Evolutionary conservation across 352 stramenopile species (phyloP).

Genomic region (Blastocystis hominis): DNA sequence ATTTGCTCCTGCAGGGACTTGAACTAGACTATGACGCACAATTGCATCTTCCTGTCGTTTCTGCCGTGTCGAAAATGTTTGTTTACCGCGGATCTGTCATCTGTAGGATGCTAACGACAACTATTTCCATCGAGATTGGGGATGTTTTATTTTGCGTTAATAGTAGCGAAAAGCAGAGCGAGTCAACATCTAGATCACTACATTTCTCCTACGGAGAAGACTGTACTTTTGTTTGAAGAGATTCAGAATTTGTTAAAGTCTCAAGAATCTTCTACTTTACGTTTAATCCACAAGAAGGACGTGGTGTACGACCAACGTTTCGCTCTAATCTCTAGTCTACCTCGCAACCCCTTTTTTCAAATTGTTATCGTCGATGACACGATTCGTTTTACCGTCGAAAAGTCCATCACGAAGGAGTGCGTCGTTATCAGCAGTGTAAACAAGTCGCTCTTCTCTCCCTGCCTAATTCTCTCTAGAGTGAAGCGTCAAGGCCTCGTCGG

Average conservation of each 20-base stretch:
- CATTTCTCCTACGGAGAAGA: conserved; percentile 1
- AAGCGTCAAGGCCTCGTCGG: background rate
- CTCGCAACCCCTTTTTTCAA: background rate
- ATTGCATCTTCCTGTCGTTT: conserved; percentile 2
- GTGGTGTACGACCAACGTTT: background rate
- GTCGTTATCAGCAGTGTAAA: conserved; percentile 3
- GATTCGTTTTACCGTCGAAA: background rate
- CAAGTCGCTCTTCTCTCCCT: background rate
- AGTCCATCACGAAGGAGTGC: background rate
- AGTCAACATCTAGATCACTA: background rate
- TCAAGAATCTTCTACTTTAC: background rate
- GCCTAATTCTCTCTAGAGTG: background rate
- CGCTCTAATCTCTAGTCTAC: background rate
- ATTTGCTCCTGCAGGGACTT: background rate
- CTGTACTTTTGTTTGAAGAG: background rate
- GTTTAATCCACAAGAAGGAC: background rate
- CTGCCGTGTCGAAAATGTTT: conserved; percentile 6
- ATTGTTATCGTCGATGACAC: conserved; percentile 3
- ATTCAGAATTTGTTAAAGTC: background rate
- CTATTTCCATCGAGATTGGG: background rate
- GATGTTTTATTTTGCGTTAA: conserved; percentile 46
- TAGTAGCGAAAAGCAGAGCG: background rate
- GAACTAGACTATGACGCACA: background rate
- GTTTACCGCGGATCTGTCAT: background rate
- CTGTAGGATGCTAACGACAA: background rate